Conservation (phyloP, 176 grass and related monocot species). For the Leersia perrieri region DNA sequence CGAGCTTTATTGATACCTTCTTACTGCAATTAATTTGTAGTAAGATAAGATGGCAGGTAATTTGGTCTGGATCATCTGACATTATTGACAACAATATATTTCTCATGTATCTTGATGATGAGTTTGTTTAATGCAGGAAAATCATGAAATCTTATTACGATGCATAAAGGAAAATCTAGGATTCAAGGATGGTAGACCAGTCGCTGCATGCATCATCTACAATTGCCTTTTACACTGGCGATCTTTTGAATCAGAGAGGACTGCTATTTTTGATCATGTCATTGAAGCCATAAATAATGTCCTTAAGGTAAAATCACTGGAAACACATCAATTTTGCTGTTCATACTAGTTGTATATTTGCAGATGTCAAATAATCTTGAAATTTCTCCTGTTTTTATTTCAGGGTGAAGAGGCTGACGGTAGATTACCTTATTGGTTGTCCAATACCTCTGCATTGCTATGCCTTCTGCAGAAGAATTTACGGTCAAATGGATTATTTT, state of each 20-base stretch:
- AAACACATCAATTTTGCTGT: constrained; percentile 19
- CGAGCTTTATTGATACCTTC: constrained; percentile 1
- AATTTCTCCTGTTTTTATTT: constrained; percentile 18
- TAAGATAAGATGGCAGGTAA: background rate
- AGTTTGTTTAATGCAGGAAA: constrained; percentile 60
- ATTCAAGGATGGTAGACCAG: constrained; percentile 83
- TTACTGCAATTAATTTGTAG: no score
- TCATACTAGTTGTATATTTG: constrained; percentile 10
- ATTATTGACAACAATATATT: constrained; percentile 7
- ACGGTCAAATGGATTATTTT: constrained; percentile 76
- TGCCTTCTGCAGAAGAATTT: constrained; percentile 97
- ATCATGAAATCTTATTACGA: constrained; percentile 79
- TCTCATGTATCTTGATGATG: constrained; percentile 19
- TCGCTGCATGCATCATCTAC: constrained; percentile 88
- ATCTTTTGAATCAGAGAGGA: constrained; percentile 87
- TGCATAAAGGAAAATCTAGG: constrained; percentile 93
- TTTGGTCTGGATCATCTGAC: constrained; percentile 1
- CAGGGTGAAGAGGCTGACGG: constrained; percentile 65
- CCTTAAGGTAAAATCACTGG: constrained; percentile 59
- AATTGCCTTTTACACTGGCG: constrained; percentile 84
- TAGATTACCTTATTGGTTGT: constrained; percentile 89
- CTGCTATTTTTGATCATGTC: constrained; percentile 92
- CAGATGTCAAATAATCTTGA: background rate
- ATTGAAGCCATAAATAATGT: constrained; percentile 91
- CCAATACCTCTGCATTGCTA: constrained; percentile 81